Conservation (phyloP, 1,284 basidiomycete species). For the Cutaneotrichosporon sp. region DNA sequence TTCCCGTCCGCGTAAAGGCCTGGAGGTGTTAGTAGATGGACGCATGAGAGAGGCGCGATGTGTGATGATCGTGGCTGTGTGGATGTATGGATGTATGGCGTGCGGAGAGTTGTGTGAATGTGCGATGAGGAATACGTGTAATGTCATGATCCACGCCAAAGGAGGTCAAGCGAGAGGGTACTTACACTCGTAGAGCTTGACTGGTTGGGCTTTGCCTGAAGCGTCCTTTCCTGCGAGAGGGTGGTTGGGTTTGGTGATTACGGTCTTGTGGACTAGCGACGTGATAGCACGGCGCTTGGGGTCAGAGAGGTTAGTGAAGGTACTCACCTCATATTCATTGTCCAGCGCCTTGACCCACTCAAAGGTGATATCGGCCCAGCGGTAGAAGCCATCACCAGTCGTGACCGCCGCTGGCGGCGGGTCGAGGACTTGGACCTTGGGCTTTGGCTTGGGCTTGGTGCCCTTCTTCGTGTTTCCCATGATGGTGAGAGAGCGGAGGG, state of each 20-base stretch:
- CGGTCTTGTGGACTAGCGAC: slow-evolving; percentile 64
- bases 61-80: neutral
- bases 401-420: slow-evolving; percentile 11
- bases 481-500: neutral
- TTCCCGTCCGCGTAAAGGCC: slow-evolving; percentile 25
- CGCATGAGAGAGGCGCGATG: neutral
- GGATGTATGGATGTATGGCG: too few species aligned
- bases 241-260: slow-evolving; percentile 67
- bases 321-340: slow-evolving; percentile 35
- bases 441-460: neutral
- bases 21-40: neutral
- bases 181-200: slow-evolving; percentile 70
- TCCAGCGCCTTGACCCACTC: slow-evolving; percentile 33
- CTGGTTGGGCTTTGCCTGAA: slow-evolving; percentile 57
- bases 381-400: slow-evolving; percentile 42
- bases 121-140: neutral
- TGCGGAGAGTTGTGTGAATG: too few species aligned
- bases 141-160: neutral
- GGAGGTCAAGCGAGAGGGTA: neutral
- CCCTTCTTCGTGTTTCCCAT: neutral
- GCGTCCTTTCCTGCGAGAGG: slow-evolving; percentile 61
- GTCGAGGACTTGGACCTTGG: neutral
- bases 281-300: slow-evolving; percentile 60
- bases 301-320: neutral
- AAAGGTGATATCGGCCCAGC: slow-evolving; percentile 43